Conservation (phyloP, 768 basidiomycete genomes). For the Mycena filopes region DNA sequence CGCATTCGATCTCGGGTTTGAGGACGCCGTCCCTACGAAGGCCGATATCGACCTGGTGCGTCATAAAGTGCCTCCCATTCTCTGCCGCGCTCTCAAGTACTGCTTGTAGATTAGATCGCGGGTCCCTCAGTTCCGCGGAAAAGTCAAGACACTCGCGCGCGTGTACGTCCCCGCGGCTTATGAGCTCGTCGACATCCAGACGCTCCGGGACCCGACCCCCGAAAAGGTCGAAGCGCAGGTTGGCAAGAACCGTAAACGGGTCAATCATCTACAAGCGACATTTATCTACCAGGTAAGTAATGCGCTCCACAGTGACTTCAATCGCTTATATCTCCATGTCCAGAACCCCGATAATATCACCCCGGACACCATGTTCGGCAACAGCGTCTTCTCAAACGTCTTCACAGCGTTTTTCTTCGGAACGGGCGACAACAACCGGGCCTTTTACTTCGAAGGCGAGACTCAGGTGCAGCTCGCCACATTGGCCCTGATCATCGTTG, state of each 20-base stretch:
- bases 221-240: not conserved
- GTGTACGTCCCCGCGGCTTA: not conserved
- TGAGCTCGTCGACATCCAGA: not conserved
- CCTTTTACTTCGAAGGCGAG: constrained; percentile 4
- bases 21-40: not conserved
- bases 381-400: not conserved
- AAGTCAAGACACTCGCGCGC: not conserved
- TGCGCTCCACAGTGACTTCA: too few relatives aligned
- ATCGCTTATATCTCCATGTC: too few relatives aligned
- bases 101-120: constrained; percentile 3
- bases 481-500: not conserved
- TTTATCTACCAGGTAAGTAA: not conserved
- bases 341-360: constrained; percentile 10
- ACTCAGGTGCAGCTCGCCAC: constrained; percentile 1
- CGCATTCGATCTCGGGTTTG: not conserved
- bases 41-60: constrained; percentile 2
- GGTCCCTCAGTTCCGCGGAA: constrained; percentile 4
- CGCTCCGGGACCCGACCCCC: not conserved
- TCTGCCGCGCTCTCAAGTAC: not conserved
- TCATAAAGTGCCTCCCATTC: not conserved
- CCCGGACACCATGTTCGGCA: constrained; percentile 7
- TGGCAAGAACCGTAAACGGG: not conserved
- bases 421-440: not conserved
- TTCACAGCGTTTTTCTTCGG: constrained; percentile 7
- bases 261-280: not conserved